These are phyloP conservation scores for Plantago ovata DNA, from an alignment of 257 asterid genomes.

Conservation along the genomic window DNA sequence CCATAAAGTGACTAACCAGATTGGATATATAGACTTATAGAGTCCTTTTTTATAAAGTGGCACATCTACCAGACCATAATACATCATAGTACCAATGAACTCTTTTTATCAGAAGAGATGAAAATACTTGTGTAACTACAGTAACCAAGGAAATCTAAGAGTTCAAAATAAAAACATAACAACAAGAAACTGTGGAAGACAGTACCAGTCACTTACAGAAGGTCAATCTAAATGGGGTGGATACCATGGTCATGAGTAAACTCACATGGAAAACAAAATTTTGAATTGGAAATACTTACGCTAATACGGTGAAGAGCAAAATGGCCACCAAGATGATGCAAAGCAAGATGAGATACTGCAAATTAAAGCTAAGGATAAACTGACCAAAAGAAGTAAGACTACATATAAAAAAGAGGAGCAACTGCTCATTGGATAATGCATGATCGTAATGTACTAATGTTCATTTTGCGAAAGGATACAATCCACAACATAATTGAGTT, in stretches of 20 bases:
- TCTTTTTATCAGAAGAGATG: too few species aligned
- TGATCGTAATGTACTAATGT: background rate
- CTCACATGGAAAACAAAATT: slow-evolving; percentile 1
- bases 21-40: too few species aligned
- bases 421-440: background rate
- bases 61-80: too few species aligned
- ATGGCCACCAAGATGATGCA: slow-evolving; percentile 79
- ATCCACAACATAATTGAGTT: slow-evolving; percentile 81
- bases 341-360: slow-evolving; percentile 76
- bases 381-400: slow-evolving; percentile 12
- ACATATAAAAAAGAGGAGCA: slow-evolving; percentile 1
- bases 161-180: too few species aligned
- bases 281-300: slow-evolving; percentile 52
- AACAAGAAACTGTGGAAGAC: too few species aligned
- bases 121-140: too few species aligned
- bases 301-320: slow-evolving; percentile 86
- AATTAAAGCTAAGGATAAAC: slow-evolving; percentile 44
- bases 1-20: too few species aligned
- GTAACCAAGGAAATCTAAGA: too few species aligned
- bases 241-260: background rate
- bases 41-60: too few species aligned
- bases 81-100: too few species aligned
- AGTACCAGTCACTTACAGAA: too few species aligned
- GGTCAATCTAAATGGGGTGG: too few species aligned
- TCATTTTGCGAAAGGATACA: slow-evolving; percentile 53